A percentile compares a stretch with the other conserved stretches of the same genome.
Evolutionary conservation across 1,284 basidiomycete species (phyloP).

Genomic region (Naganishia cerealis): DNA sequence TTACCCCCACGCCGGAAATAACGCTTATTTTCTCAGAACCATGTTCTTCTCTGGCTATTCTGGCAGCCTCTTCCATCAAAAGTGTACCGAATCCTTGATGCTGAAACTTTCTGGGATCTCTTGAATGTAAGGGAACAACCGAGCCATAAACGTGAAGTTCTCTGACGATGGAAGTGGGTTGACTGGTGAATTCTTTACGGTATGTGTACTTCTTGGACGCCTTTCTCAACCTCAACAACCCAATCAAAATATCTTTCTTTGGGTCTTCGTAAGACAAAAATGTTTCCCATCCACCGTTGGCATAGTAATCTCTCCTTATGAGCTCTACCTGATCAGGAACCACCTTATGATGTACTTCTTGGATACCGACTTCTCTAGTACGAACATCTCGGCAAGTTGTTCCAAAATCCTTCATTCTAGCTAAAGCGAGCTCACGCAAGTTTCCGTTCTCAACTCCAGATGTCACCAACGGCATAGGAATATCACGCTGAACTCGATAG

Average conservation of each 20-base stretch:
- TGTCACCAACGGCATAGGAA: slow-evolving; percentile 88
- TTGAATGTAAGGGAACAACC: no score
- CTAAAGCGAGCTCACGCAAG: slow-evolving; percentile 89
- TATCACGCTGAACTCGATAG: slow-evolving; percentile 97
- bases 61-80: no score
- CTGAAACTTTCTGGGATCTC: no score
- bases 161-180: no score
- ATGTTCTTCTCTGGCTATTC: no score
- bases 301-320: slow-evolving; percentile 92
- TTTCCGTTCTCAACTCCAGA: slow-evolving; percentile 99
- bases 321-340: slow-evolving; percentile 94
- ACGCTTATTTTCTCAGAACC: no score
- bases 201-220: slow-evolving; percentile 96
- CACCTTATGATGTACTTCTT: slow-evolving; percentile 98
- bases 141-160: no score
- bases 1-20: no score
- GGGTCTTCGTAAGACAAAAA: slow-evolving; percentile 99
- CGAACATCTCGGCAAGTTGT: slow-evolving; percentile 96
- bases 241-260: slow-evolving; percentile 92
- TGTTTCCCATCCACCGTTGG: slow-evolving; percentile 98
- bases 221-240: slow-evolving; percentile 85
- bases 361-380: slow-evolving; percentile 97
- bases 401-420: slow-evolving; percentile 98
- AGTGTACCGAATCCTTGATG: no score
- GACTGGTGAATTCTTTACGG: slow-evolving; percentile 88